Evolutionary conservation across 2,329 filamentous ascomycete genomes (phyloP), one percentile per base, ranked within the genome.

Genomic region (Mollisia scopiformis): DNA sequence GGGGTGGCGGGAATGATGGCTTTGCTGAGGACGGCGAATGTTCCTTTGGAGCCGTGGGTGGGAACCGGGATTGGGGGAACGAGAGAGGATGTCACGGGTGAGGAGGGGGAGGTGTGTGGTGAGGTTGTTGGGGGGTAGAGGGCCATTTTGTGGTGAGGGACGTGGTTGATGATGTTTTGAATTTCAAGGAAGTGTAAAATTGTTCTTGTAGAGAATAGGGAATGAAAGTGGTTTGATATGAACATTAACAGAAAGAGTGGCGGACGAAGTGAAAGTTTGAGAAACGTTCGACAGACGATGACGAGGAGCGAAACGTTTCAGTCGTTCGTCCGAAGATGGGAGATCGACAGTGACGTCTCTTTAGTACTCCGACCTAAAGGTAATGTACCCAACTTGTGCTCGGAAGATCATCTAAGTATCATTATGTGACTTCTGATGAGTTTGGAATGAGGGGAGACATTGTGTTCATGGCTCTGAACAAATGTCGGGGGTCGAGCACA

Each of bases 51-150:
- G 6, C 67, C 68, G 47, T 69, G 56, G 28, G 66, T 67, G 16
- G 68, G 69, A 3, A 68, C 61, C 3, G 67, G 50, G n/a, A 70
- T 57, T 25, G 66, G 62, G 13, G 56, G 23, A 28, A 65, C 57
- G 14, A 62, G 21, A 16, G 61, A 60, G 16, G 59, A 52, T n/a
- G 54, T 65, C 6, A 66, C 54, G 21, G 58, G 59, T 3, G 33
- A 35, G 3, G 37, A 31, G 31, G 52, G n/a, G 8, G 60, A 50
- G n/a, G 37, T 33, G 25, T 57, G 41, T 14, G 59, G 35, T 21
- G 55, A 53, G 23, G 57, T 25, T 14, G 58, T 52, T 39, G 61
- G 46, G 30, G 59, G 55, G 53, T 62, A 59, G 23, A 49, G 58
- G 6, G 55, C 27, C 27, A 31, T 49, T 56, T 64, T 52, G 47